Evolutionary conservation across 1,284 basidiomycete species (phyloP).

Genomic region (Moniliophthora roreri): DNA sequence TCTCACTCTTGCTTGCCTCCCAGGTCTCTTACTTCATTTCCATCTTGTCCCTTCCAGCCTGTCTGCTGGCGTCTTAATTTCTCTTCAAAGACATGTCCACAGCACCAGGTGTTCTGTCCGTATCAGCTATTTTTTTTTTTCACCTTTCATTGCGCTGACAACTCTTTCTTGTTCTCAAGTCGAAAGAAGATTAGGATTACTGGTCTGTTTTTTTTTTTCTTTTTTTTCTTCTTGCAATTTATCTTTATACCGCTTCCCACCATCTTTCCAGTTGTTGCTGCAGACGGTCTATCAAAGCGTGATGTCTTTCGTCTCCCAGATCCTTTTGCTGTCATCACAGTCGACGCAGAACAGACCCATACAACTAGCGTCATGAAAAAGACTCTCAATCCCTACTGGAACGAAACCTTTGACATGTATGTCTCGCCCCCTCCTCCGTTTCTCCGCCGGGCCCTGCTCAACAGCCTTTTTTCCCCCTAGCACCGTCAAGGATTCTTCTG

Average conservation of each 20-base stretch:
- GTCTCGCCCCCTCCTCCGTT: constrained; percentile 17
- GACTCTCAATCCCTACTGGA: constrained; percentile 93
- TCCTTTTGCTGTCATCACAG: constrained; percentile 93
- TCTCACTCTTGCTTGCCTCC: too few relatives aligned
- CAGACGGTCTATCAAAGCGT: constrained; percentile 85
- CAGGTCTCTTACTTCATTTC: too few relatives aligned
- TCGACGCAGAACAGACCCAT: constrained; percentile 92
- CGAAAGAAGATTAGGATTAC: constrained; percentile 61
- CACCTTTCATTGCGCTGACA: too few relatives aligned
- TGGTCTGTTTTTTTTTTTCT: constrained; percentile 33
- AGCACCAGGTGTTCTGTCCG: too few relatives aligned
- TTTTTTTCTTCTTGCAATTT: neutral
- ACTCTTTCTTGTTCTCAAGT: too few relatives aligned
- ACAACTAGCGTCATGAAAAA: constrained; percentile 91
- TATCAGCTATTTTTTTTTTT: too few relatives aligned
- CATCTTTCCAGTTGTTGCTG: constrained; percentile 71
- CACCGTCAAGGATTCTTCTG: constrained; percentile 86
- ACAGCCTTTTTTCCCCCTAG: constrained; percentile 34
- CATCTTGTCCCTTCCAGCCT: too few relatives aligned
- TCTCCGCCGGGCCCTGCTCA: constrained; percentile 9
- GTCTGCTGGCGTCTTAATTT: too few relatives aligned
- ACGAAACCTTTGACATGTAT: constrained; percentile 89
- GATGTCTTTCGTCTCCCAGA: constrained; percentile 92
- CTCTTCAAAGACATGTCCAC: too few relatives aligned
- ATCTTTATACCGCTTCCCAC: neutral